Base-by-base conservation (phyloP, 1,139 yeast genomes). In the Saccharomyces hybrid region DNA sequence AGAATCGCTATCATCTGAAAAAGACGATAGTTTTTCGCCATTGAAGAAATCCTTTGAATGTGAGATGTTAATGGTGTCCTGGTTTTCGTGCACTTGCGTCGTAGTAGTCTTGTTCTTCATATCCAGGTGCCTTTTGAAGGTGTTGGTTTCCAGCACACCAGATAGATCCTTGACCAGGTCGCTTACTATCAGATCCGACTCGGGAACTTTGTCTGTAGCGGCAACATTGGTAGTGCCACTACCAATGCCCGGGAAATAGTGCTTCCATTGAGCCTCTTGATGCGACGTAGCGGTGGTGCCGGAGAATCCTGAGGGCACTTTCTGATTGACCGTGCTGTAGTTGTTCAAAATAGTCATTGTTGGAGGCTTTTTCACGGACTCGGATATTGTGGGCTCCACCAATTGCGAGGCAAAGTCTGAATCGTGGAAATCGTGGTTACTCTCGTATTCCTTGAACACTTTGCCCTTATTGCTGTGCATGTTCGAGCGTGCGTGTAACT, bases 141-240 rank as follows among this genome's bases (percentile, higher is more conserved):
- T 64, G 42, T 64, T 64, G 9, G 67, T 51, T 38, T 51, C 58
- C 2, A 65, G 67, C 27, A 64, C 60, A 3, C 65, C 60, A 5
- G 68, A 63, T 9, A 65, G 57, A 55, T 65, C 68, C 50, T 61
- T 62, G 31, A 65, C 51, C 13, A 67, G 62, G 5, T 66, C 61
- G 14, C 64, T 62, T 9, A 65, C 63, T 4, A 65, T 59, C 25
- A 64, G 50, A 28, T 64, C 64, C 5, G 63, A 56, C 28, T 56
- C 58, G 1, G 61, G 57, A 9, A 54, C 55, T 44, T 34, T 50
- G 28, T 26, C 14, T 16, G 44, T 13, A 16, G 44, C 49, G 1
- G 27, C 46, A 5, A 38, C 46, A 25, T 48, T 48, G 25, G 30
- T 28, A 26, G 8, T n/a, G 6, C 25, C 44, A 26, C 34, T 50